These are phyloP conservation scores for Candida peoriensis DNA, from an alignment of 805 yeast genomes.

Conservation along the genomic window DNA sequence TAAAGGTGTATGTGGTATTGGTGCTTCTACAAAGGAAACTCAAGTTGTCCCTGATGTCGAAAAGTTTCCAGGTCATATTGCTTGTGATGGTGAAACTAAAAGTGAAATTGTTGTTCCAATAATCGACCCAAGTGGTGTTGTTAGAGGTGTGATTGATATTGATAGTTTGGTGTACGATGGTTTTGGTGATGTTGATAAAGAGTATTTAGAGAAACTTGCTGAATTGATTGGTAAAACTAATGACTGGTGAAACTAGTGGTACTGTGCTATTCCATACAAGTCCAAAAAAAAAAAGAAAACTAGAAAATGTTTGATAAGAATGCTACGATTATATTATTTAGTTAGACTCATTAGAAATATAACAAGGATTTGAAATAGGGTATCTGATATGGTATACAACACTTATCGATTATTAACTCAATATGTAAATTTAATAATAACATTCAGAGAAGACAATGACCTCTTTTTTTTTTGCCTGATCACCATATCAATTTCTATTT, in stretches of 20 bases:
- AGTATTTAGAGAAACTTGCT: conserved; percentile 57
- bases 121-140: conserved; percentile 32
- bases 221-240: conserved; percentile 46
- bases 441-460: no score
- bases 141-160: conserved; percentile 79
- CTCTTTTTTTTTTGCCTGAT: no score
- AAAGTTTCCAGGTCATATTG: conserved; percentile 86
- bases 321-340: no score
- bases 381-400: no score
- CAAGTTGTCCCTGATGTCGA: conserved; percentile 79
- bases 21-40: conserved; percentile 54
- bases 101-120: conserved; percentile 94
- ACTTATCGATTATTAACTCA: no score
- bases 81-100: conserved; percentile 93
- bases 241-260: conserved; percentile 33
- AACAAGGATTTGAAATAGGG: no score
- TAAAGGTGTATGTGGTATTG: conserved; percentile 88
- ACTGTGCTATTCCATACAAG: no score
- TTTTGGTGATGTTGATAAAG: conserved; percentile 59
- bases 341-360: no score
- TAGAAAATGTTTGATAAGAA: no score
- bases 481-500: no score
- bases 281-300: no score
- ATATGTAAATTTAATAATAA: no score
- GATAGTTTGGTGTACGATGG: conserved; percentile 68